A percentile compares a stretch with the other conserved stretches of the same genome.
Conservation (phyloP, 768 basidiomycete genomes). For the Punctularia strigosozonata region DNA sequence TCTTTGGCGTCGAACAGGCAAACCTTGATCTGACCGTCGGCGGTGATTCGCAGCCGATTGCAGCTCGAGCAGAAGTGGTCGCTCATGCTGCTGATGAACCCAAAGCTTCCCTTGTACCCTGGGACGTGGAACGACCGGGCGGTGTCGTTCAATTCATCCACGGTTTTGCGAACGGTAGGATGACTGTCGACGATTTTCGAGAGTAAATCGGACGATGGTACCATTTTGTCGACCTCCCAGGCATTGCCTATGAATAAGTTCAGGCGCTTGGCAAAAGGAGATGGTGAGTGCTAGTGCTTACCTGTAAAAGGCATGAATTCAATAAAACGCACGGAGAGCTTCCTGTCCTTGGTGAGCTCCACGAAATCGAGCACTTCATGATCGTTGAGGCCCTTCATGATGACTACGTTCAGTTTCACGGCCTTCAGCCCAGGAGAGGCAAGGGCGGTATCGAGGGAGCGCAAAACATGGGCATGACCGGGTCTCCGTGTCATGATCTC, state of each 20-base stretch:
- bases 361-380: constrained; percentile 72
- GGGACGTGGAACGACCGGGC: constrained; percentile 70
- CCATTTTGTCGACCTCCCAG: constrained; percentile 76
- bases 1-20: constrained; percentile 82
- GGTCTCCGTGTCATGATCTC: constrained; percentile 75
- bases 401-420: constrained; percentile 78
- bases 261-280: constrained; percentile 2
- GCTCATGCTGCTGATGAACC: constrained; percentile 92
- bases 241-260: constrained; percentile 70
- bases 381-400: constrained; percentile 75
- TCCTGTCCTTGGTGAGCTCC: constrained; percentile 52
- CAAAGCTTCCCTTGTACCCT: constrained; percentile 57
- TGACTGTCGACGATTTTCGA: constrained; percentile 33
- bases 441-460: constrained; percentile 53
- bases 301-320: constrained; percentile 94
- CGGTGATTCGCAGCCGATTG: constrained; percentile 76
- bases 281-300: constrained; percentile 16
- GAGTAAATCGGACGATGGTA: constrained; percentile 60
- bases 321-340: constrained; percentile 72
- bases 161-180: constrained; percentile 39
- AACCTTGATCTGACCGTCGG: constrained; percentile 85
- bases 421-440: constrained; percentile 34
- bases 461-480: constrained; percentile 68
- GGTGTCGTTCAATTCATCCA: constrained; percentile 71
- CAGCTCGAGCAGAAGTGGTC: constrained; percentile 86